Evolutionary conservation across 768 basidiomycete genomes (phyloP).

Genomic region (Pleurotus djamor): DNA sequence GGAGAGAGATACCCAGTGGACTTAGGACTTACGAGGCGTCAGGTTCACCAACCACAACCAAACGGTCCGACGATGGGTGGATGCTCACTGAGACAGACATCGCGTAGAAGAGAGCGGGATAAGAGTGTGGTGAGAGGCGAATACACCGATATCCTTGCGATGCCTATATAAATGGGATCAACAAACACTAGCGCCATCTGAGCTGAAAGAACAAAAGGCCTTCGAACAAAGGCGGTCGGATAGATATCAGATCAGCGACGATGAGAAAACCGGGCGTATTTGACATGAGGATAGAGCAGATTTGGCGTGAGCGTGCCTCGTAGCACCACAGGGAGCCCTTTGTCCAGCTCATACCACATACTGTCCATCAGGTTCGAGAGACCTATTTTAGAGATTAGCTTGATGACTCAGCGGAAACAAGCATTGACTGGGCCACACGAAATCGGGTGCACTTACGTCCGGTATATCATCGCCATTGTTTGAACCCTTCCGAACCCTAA

Average conservation of each 20-base stretch:
- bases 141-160: not conserved
- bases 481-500: not conserved
- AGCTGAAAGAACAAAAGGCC: conserved; percentile 5
- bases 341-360: not conserved
- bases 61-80: conserved; percentile 47
- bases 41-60: conserved; percentile 73
- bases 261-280: not conserved
- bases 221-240: conserved; percentile 4
- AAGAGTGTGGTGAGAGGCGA: not conserved
- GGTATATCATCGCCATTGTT: not conserved
- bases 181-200: not conserved
- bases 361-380: not conserved
- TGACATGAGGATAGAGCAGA: not conserved
- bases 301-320: conserved; percentile 2
- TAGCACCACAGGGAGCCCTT: not conserved
- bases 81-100: conserved; percentile 74
- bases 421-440: not conserved
- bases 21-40: conserved; percentile 65
- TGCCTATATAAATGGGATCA: not conserved
- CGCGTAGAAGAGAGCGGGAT: not conserved
- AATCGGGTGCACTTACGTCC: not conserved
- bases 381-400: not conserved
- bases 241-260: not conserved
- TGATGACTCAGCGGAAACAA: not conserved
- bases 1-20: not conserved